Percentiles rank a stretch among this genome's conserved stretches.
These are phyloP conservation scores for Lentinus brumalis DNA, from an alignment of 768 basidiomycete genomes.

Conservation along the genomic window DNA sequence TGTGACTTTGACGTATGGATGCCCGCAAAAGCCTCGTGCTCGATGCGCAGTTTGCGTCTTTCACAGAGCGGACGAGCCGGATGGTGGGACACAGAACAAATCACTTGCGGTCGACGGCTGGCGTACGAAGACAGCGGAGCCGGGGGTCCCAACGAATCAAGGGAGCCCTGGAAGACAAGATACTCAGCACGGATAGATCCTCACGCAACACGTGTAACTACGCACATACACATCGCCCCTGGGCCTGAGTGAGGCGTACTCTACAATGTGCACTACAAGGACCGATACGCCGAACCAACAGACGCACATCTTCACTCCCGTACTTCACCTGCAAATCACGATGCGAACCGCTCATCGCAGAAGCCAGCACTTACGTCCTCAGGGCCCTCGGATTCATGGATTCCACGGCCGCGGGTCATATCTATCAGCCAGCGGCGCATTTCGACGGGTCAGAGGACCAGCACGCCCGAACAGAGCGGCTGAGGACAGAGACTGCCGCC, in stretches of 20 bases:
- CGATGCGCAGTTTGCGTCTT: too few relatives aligned
- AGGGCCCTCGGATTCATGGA: not conserved
- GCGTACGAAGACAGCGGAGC: too few relatives aligned
- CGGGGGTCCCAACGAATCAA: too few relatives aligned
- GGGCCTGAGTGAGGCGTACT: not conserved
- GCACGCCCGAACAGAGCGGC: slow-evolving; percentile 53
- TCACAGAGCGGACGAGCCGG: too few relatives aligned
- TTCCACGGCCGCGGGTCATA: not conserved
- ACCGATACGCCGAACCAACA: not conserved
- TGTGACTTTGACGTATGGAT: too few relatives aligned
- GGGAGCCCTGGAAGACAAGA: too few relatives aligned
- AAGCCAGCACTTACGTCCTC: slow-evolving; percentile 4
- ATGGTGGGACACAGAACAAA: too few relatives aligned
- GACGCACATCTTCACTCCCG: not conserved
- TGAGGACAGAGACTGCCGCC: too few relatives aligned
- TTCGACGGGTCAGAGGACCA: slow-evolving; percentile 45
- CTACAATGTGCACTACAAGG: not conserved
- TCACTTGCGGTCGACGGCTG: too few relatives aligned
- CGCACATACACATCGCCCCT: not conserved
- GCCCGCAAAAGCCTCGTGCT: too few relatives aligned
- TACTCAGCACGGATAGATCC: too few relatives aligned
- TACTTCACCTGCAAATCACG: not conserved
- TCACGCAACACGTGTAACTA: too few relatives aligned
- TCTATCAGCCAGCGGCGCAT: not conserved
- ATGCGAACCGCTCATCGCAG: not conserved